Conservation (phyloP, 495 filamentous ascomycete genomes). For the Pyronema domesticum region DNA sequence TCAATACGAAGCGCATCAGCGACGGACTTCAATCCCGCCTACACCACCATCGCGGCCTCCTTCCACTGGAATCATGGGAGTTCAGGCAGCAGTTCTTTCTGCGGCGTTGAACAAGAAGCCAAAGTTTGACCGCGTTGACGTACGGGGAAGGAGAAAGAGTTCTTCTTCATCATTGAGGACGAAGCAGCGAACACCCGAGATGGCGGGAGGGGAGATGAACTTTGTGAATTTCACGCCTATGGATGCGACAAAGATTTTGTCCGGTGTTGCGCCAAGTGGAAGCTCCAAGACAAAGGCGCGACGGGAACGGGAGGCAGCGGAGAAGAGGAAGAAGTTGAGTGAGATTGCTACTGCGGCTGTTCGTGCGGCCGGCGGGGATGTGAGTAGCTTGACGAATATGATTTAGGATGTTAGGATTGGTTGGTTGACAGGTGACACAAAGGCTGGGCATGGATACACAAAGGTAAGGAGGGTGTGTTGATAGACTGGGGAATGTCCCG, state of each 20-base stretch:
- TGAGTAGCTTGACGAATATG: conserved; percentile 13
- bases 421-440: background rate
- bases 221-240: conserved; percentile 88
- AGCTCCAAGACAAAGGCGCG: conserved; percentile 85
- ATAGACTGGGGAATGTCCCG: too few species aligned
- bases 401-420: background rate
- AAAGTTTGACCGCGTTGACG: conserved; percentile 9
- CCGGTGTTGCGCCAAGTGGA: conserved; percentile 78
- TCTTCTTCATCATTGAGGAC: conserved; percentile 14
- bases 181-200: conserved; percentile 12
- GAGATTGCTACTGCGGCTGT: conserved; percentile 58
- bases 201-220: conserved; percentile 32
- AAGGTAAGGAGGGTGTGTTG: background rate
- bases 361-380: conserved; percentile 62
- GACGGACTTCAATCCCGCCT: conserved; percentile 14
- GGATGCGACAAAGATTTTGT: conserved; percentile 66
- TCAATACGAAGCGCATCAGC: conserved; percentile 2
- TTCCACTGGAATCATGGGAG: conserved; percentile 5
- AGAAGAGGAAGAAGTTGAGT: conserved; percentile 56
- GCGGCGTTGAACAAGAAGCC: conserved; percentile 13
- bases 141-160: conserved; percentile 17
- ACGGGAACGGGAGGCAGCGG: conserved; percentile 67
- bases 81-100: conserved; percentile 15
- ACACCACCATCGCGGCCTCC: conserved; percentile 12
- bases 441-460: background rate